These are phyloP conservation scores for Monosporozyma aerobia DNA, from an alignment of 805 yeast genomes.

Conservation along the genomic window DNA sequence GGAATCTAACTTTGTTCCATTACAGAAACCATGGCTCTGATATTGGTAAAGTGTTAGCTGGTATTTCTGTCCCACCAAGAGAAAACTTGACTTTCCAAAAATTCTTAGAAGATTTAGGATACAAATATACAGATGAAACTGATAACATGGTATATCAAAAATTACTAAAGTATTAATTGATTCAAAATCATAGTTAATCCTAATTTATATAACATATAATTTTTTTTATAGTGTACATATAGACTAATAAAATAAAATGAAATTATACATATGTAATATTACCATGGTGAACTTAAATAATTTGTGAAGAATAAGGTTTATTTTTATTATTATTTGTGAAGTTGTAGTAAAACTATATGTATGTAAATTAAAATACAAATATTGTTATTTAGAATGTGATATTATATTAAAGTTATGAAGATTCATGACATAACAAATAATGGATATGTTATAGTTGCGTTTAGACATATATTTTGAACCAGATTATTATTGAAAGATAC, in stretches of 20 bases:
- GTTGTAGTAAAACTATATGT: not conserved
- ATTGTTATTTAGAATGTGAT: not conserved
- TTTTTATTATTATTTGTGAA: not conserved
- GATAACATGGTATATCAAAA: constrained; percentile 78
- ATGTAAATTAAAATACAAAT: not conserved
- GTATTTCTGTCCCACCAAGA: constrained; percentile 71
- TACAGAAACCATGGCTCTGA: constrained; percentile 97
- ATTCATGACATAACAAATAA: not conserved
- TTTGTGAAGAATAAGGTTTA: not conserved
- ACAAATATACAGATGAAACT: constrained; percentile 71
- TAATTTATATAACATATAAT: not conserved
- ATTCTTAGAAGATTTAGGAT: constrained; percentile 66
- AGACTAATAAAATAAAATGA: not conserved
- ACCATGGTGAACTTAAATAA: too few species aligned
- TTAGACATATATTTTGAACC: not conserved
- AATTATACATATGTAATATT: not conserved
- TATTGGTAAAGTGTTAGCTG: constrained; percentile 85
- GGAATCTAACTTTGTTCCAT: constrained; percentile 94
- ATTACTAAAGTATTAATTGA: constrained; percentile 41
- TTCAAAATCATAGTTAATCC: not conserved
- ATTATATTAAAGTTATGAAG: not conserved
- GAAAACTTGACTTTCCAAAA: constrained; percentile 55
- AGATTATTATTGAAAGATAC: not conserved
- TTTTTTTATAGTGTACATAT: not conserved
- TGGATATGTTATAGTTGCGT: not conserved